phyloP scores from a whole-genome alignment of 1,284 basidiomycete genomes.

The Sphaerobolus stellatus region DNA sequence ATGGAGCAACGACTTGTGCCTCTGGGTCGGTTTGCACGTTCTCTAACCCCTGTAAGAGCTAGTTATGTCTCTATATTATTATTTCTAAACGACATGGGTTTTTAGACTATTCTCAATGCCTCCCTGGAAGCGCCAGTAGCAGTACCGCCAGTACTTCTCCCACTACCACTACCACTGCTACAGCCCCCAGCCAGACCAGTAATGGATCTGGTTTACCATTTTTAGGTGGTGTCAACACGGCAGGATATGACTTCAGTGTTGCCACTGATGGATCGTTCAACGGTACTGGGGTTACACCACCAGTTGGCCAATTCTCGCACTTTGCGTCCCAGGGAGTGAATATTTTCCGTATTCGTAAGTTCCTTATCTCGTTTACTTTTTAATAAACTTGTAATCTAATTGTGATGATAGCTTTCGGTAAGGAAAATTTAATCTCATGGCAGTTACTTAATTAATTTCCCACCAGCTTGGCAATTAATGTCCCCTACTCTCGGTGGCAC shows the following conservation, averaged over 20 bases:
- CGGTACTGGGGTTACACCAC: constrained; percentile 37
- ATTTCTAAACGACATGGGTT: not conserved
- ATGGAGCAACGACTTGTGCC: constrained; percentile 41
- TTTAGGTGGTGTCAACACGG: constrained; percentile 48
- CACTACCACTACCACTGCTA: not conserved
- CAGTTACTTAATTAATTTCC: constrained; percentile 27
- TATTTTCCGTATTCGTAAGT: constrained; percentile 45
- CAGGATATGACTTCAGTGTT: constrained; percentile 51
- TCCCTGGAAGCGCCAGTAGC: constrained; percentile 26
- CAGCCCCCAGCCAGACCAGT: constrained; percentile 16
- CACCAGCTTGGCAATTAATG: constrained; percentile 54
- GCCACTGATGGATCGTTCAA: constrained; percentile 45
- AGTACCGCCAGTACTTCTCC: constrained; percentile 12
- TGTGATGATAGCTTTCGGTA: not conserved
- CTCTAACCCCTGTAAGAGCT: constrained; percentile 23
- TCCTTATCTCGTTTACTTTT: no score
- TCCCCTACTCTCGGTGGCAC: constrained; percentile 47
- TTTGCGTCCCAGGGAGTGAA: constrained; percentile 47
- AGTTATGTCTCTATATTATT: not conserved
- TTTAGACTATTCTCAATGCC: constrained; percentile 29
- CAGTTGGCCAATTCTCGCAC: constrained; percentile 42
- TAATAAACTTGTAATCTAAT: no score
- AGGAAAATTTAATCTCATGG: constrained; percentile 26
- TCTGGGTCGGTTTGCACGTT: constrained; percentile 33
- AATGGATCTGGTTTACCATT: constrained; percentile 23